phyloP scores from a whole-genome alignment of 2,329 filamentous ascomycete species.

The Lecanicillium sp. region DNA sequence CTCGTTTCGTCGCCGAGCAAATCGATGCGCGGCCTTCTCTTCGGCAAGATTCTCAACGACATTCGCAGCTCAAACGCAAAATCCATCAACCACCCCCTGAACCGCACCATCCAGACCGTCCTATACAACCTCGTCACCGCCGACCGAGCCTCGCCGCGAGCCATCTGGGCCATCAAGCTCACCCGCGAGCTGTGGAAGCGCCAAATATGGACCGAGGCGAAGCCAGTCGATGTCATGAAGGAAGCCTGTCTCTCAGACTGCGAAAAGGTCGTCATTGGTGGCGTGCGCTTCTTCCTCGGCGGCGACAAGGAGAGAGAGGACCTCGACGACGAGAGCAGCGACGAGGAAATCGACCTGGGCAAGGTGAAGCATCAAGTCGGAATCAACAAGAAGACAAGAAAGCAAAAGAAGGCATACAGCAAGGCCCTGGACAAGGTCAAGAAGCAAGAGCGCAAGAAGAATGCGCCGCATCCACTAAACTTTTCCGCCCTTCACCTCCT shows the following conservation, averaged over 20 bases:
- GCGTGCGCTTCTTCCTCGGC: slow-evolving; percentile 89
- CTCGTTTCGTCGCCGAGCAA: slow-evolving; percentile 90
- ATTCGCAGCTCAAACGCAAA: slow-evolving; percentile 82
- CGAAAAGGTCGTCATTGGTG: slow-evolving; percentile 83
- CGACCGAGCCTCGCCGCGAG: slow-evolving; percentile 77
- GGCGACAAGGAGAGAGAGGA: slow-evolving; percentile 95
- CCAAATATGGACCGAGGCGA: slow-evolving; percentile 91
- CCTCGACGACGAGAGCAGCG: slow-evolving; percentile 79
- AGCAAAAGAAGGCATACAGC: slow-evolving; percentile 70
- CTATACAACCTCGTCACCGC: slow-evolving; percentile 86
- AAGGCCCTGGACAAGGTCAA: slow-evolving; percentile 79
- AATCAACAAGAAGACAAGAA: slow-evolving; percentile 96
- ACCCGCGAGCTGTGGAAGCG: slow-evolving; percentile 94
- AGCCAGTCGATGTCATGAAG: slow-evolving; percentile 97
- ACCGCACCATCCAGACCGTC: slow-evolving; percentile 86
- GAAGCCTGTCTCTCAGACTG: slow-evolving; percentile 83
- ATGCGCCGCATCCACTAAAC: slow-evolving; percentile 79
- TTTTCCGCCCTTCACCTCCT: slow-evolving; percentile 93
- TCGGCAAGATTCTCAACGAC: slow-evolving; percentile 83
- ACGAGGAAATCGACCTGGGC: slow-evolving; percentile 70
- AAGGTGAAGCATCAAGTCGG: slow-evolving; percentile 77
- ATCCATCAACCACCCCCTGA: slow-evolving; percentile 82
- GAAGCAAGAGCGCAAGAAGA: slow-evolving; percentile 79
- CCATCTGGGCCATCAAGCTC: slow-evolving; percentile 92
- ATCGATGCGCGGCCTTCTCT: slow-evolving; percentile 74